A percentile compares a stretch with the other conserved stretches of the same genome.
These are phyloP conservation scores for Fusarium sp. DNA, from an alignment of 2,329 filamentous ascomycete species.

Conservation along the genomic window DNA sequence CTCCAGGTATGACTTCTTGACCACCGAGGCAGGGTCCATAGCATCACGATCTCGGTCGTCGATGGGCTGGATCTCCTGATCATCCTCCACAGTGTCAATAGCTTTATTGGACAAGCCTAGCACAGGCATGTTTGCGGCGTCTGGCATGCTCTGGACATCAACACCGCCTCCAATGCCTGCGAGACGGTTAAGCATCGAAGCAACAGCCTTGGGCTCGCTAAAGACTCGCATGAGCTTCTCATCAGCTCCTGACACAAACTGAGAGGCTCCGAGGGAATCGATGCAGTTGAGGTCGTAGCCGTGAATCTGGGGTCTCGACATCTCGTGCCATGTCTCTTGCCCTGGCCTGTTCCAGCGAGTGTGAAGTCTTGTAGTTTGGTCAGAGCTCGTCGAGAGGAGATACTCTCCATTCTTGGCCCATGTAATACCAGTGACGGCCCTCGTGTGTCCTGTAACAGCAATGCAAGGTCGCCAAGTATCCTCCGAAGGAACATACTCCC, in stretches of 20 bases:
- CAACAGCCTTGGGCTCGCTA: conserved; percentile 83
- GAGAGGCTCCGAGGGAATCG: conserved; percentile 72
- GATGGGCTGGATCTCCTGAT: conserved; percentile 54
- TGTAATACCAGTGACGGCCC: conserved; percentile 78
- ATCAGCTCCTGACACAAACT: conserved; percentile 93
- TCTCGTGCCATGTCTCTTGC: conserved; percentile 83
- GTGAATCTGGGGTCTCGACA: conserved; percentile 94
- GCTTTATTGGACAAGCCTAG: conserved; percentile 97
- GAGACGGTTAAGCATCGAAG: conserved; percentile 72
- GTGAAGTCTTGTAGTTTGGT: conserved; percentile 92
- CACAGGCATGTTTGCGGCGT: conserved; percentile 93
- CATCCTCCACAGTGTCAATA: conserved; percentile 66
- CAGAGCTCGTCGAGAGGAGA: conserved; percentile 84
- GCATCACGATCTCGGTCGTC: conserved; percentile 61
- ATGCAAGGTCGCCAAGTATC: conserved; percentile 79
- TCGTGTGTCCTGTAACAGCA: conserved; percentile 83
- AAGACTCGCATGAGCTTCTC: conserved; percentile 99
- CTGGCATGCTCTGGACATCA: conserved; percentile 66
- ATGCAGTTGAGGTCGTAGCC: conserved; percentile 98
- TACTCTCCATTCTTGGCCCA: conserved; percentile 87
- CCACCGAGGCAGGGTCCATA: conserved; percentile 62
- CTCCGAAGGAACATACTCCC: conserved; percentile 68
- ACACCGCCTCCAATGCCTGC: conserved; percentile 63
- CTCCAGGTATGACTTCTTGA: conserved; percentile 68
- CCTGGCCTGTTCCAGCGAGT: conserved; percentile 71